Evolutionary conservation across 106 monocot species (phyloP).

Genomic region (Apostasia ramifera): DNA sequence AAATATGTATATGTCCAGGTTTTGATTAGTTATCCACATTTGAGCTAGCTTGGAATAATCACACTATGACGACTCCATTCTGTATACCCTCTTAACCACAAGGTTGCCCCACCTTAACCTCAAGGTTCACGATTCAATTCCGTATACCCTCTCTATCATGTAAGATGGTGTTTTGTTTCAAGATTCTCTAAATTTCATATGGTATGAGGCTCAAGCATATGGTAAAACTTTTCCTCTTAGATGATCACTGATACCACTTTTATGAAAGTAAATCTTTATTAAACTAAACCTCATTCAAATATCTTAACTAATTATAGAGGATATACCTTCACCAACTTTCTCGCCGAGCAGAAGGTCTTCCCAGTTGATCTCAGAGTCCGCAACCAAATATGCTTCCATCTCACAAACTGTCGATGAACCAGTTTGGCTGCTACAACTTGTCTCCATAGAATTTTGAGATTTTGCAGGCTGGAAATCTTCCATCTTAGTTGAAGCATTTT

Average conservation of each 20-base stretch:
- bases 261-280: neutral
- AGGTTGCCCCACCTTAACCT: no score
- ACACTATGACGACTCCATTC: no score
- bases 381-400: slow-evolving; percentile 9
- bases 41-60: no score
- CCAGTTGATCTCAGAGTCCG: slow-evolving; percentile 23
- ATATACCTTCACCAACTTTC: slow-evolving; percentile 31
- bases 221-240: neutral
- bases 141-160: neutral
- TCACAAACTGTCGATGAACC: slow-evolving; percentile 7
- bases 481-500: slow-evolving; percentile 2
- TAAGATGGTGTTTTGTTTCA: neutral
- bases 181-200: neutral
- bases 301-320: neutral
- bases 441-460: slow-evolving; percentile 3
- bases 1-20: no score
- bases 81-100: no score
- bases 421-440: slow-evolving; percentile 8
- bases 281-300: no score
- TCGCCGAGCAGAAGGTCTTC: slow-evolving; percentile 26
- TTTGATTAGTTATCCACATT: no score
- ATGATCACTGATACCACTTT: neutral
- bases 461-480: slow-evolving; percentile 1
- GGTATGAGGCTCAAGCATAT: neutral
- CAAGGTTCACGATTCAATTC: neutral